These are phyloP conservation scores for Cystofilobasidium capitatum DNA, from an alignment of 768 basidiomycete genomes.

Conservation along the genomic window DNA sequence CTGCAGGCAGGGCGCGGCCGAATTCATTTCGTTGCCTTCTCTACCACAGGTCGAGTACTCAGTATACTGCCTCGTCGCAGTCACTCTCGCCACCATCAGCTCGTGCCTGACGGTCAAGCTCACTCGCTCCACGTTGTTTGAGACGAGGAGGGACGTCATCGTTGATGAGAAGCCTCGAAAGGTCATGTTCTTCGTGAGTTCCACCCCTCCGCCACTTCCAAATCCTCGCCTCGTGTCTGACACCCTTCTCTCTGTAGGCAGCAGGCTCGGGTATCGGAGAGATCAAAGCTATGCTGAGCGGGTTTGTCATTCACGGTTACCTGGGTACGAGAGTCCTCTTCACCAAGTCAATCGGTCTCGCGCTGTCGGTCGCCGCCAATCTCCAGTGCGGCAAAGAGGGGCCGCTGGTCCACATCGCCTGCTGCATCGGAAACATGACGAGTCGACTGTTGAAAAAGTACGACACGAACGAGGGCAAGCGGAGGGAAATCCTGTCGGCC, in stretches of 20 bases:
- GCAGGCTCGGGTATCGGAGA: slow-evolving; percentile 92
- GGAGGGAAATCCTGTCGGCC: slow-evolving; percentile 87
- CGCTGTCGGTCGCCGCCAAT: slow-evolving; percentile 85
- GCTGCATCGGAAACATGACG: slow-evolving; percentile 85
- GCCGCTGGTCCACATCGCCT: slow-evolving; percentile 58
- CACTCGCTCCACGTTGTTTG: slow-evolving; percentile 78
- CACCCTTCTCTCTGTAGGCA: slow-evolving; percentile 47
- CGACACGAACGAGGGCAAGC: slow-evolving; percentile 91
- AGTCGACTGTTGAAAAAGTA: slow-evolving; percentile 79
- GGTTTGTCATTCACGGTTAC: slow-evolving; percentile 95
- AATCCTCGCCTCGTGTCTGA: slow-evolving; percentile 10
- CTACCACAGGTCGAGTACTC: slow-evolving; percentile 49
- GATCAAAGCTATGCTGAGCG: slow-evolving; percentile 41
- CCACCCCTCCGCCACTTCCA: slow-evolving; percentile 19
- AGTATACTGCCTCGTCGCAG: slow-evolving; percentile 66
- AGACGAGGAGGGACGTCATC: slow-evolving; percentile 65
- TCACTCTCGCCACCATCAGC: slow-evolving; percentile 61
- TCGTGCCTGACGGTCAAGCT: slow-evolving; percentile 74
- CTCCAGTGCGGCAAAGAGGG: slow-evolving; percentile 58
- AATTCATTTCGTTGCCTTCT: slow-evolving; percentile 34
- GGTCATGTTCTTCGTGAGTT: slow-evolving; percentile 69
- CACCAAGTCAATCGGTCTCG: slow-evolving; percentile 79
- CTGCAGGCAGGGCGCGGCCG: slow-evolving; percentile 38
- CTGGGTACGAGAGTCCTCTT: slow-evolving; percentile 81
- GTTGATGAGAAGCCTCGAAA: slow-evolving; percentile 43